Evolutionary conservation across 768 basidiomycete species (phyloP).

Genomic region (Lactifluus pinguis): DNA sequence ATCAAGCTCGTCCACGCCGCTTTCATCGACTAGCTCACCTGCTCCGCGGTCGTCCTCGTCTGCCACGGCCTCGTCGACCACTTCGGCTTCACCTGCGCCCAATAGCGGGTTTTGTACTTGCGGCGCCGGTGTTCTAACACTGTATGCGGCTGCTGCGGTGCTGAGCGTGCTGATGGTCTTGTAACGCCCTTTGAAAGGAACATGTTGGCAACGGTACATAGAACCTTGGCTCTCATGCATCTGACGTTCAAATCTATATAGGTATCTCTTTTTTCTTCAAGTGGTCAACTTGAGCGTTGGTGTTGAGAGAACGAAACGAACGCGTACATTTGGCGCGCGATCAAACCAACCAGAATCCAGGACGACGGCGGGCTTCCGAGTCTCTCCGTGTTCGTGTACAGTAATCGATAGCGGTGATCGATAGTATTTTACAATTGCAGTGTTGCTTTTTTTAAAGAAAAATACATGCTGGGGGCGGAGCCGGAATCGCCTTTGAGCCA

Average conservation of each 20-base stretch:
- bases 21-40: neutral
- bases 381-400: too few relatives aligned
- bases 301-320: too few relatives aligned
- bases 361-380: too few relatives aligned
- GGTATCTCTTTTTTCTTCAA: neutral
- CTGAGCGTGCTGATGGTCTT: neutral
- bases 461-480: too few relatives aligned
- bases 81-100: neutral
- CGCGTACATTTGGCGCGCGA: too few relatives aligned
- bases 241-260: neutral
- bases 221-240: neutral
- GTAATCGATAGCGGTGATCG: too few relatives aligned
- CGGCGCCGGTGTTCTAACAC: neutral
- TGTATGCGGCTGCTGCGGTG: neutral
- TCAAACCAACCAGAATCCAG: too few relatives aligned
- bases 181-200: neutral
- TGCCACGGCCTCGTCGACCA: neutral
- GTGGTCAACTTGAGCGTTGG: too few relatives aligned
- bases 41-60: neutral
- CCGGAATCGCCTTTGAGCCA: too few relatives aligned
- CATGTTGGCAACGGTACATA: too few relatives aligned
- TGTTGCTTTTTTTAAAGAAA: too few relatives aligned
- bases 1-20: neutral
- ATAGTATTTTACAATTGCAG: too few relatives aligned
- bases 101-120: neutral